Percentiles rank a stretch among this genome's conserved stretches.
phyloP scores from a whole-genome alignment of 495 filamentous ascomycete species.

The Aspergillus indologenus region DNA sequence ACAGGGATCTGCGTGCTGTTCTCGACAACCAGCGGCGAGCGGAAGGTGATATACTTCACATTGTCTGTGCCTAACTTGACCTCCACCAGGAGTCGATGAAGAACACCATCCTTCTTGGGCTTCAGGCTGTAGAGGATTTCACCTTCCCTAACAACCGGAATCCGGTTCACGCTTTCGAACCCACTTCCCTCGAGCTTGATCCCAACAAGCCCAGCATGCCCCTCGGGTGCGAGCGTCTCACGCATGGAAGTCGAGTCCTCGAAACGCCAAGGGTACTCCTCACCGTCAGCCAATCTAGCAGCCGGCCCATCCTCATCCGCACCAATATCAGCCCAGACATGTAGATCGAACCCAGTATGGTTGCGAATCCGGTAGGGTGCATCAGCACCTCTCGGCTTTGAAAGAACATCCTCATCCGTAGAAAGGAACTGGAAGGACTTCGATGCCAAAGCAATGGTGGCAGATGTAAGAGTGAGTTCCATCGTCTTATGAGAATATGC shows the following conservation, averaged over 20 bases:
- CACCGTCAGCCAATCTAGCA: conserved; percentile 81
- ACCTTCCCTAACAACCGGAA: conserved; percentile 89
- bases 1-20: conserved; percentile 97
- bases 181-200: conserved; percentile 88
- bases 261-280: conserved; percentile 93
- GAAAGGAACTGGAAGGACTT: conserved; percentile 90
- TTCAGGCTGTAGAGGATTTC: conserved; percentile 83
- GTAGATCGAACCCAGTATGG: conserved; percentile 87
- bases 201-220: conserved; percentile 69
- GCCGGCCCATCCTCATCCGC: conserved; percentile 60
- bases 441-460: conserved; percentile 87
- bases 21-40: conserved; percentile 93
- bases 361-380: conserved; percentile 92
- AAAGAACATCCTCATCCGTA: conserved; percentile 86
- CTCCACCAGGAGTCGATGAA: conserved; percentile 89
- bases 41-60: conserved; percentile 95
- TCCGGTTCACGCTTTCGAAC: conserved; percentile 84
- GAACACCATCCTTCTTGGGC: conserved; percentile 75
- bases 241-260: conserved; percentile 93
- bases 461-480: conserved; percentile 88
- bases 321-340: conserved; percentile 73
- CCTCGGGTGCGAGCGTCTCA: conserved; percentile 84
- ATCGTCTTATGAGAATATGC: conserved; percentile 82
- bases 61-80: conserved; percentile 87
- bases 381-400: conserved; percentile 87